Base-by-base conservation (phyloP, 2,329 filamentous ascomycete genomes). In the Monosporascus cannonballus region DNA sequence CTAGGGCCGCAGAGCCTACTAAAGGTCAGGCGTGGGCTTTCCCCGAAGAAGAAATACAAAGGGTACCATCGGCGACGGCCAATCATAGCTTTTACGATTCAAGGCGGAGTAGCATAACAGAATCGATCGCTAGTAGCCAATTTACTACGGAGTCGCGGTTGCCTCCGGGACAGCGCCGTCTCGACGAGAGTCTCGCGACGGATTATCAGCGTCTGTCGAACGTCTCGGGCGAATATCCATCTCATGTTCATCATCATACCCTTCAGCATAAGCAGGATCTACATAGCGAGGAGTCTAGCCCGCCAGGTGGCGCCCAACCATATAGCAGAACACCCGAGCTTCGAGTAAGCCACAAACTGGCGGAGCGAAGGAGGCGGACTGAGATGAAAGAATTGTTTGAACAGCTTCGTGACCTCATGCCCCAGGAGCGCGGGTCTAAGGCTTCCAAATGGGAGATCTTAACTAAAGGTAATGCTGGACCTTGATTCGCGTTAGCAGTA, bases 371-470 rank as follows among this genome's bases (percentile, higher is more conserved):
- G 73, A 81, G 89, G 39, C 77, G 89, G 55, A 92, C 89, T 8
- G 89, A 94, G 67, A 94, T 94, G 89, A 94, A 94, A 72, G 86
- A 89, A 63, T 73, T 94, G 0, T 94, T 94, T 64, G 89, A 94
- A 59, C 86, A 90, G 61, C 73, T 94, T 8, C 83, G 90, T 59
- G 85, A 88, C 59, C 76, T 90, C 38, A 85, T 93, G 72, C 89
- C 89, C 1, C 87, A 90, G 60, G 89, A 90, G 62, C 83, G 89
- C 17, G 89, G 89, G 1, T 87, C 86, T 24, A 95, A 94, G 67
- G 89, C 89, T 0, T 92, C 88, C 60, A 95, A 95, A 62, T 95
- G 89, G 89, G 89, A 95, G 62, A 91, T 93, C 48, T 67, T 95
- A 17, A 91, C 87, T 3, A 93, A 93, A 76, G 87, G 89, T 92